These are phyloP conservation scores for Erysiphe neolycopersici DNA, from an alignment of 2,329 filamentous ascomycete species.

Conservation along the genomic window DNA sequence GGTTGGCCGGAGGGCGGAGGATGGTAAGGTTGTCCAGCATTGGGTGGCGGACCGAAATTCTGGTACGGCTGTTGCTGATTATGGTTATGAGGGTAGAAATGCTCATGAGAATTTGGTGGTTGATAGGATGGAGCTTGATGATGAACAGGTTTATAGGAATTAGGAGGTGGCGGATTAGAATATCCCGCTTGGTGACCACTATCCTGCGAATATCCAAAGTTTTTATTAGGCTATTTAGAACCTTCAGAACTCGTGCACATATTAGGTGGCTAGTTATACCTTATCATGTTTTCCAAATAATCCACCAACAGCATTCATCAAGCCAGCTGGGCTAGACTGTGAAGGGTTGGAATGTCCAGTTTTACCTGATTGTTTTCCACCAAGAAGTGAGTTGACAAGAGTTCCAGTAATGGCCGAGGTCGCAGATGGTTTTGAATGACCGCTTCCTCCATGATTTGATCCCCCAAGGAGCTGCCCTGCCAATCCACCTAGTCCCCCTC, in stretches of 20 bases:
- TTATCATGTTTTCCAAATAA: slow-evolving; percentile 9
- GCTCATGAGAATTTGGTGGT: slow-evolving; percentile 1
- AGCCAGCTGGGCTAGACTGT: neutral
- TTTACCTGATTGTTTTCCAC: slow-evolving; percentile 14
- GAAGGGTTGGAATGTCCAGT: slow-evolving; percentile 17
- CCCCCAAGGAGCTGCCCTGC: slow-evolving; percentile 14
- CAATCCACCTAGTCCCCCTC: slow-evolving; percentile 13
- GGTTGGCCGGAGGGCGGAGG: neutral
- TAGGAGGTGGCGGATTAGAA: slow-evolving; percentile 32
- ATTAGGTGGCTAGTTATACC: slow-evolving; percentile 2
- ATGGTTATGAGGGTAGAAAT: slow-evolving; percentile 1
- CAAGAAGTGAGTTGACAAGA: neutral
- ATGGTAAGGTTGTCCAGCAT: slow-evolving; percentile 2
- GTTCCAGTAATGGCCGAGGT: neutral
- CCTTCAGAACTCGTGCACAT: neutral
- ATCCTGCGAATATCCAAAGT: slow-evolving; percentile 35
- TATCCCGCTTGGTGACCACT: slow-evolving; percentile 24
- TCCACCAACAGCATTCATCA: slow-evolving; percentile 1
- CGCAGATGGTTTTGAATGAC: neutral
- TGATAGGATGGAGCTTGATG: slow-evolving; percentile 2
- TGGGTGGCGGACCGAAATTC: neutral
- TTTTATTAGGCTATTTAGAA: slow-evolving; percentile 16
- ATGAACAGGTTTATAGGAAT: slow-evolving; percentile 24
- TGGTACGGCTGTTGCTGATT: slow-evolving; percentile 1
- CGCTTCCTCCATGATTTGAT: slow-evolving; percentile 3